Conservation (phyloP, 164 flowering plant genomes). For the Magnolia officinalis region DNA sequence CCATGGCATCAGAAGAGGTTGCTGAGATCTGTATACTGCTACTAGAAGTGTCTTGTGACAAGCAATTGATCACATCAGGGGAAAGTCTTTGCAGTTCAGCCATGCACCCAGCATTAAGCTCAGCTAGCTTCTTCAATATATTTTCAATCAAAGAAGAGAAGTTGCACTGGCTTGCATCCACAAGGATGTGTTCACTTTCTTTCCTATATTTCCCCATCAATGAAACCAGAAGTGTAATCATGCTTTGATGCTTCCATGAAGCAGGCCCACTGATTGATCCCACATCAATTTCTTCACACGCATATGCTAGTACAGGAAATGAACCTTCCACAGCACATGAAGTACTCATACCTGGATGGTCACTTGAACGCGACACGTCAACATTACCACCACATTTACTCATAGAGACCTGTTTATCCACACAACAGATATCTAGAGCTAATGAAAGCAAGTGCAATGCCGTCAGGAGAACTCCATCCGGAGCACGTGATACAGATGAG, state of each 20-base stretch:
- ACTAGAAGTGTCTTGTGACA: slow-evolving; percentile 22
- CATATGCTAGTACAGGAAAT: slow-evolving; percentile 56
- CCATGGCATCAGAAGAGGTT: slow-evolving; percentile 51
- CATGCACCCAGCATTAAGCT: slow-evolving; percentile 61
- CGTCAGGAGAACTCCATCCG: slow-evolving; percentile 74
- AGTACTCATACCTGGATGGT: slow-evolving; percentile 6
- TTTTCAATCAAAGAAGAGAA: slow-evolving; percentile 52
- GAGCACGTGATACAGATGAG: slow-evolving; percentile 63
- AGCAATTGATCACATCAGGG: slow-evolving; percentile 60
- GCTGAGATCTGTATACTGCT: slow-evolving; percentile 18
- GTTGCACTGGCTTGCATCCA: slow-evolving; percentile 55
- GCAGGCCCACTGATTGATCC: slow-evolving; percentile 27
- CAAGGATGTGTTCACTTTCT: slow-evolving; percentile 27
- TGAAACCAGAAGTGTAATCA: slow-evolving; percentile 75
- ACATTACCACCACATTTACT: not conserved
- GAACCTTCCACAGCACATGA: slow-evolving; percentile 25
- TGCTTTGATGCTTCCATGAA: slow-evolving; percentile 37
- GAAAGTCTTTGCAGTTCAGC: slow-evolving; percentile 51
- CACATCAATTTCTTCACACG: slow-evolving; percentile 49
- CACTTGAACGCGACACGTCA: slow-evolving; percentile 10
- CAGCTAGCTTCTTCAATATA: slow-evolving; percentile 66
- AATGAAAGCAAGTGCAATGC: slow-evolving; percentile 87
- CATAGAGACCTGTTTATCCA: slow-evolving; percentile 27
- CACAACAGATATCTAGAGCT: slow-evolving; percentile 60
- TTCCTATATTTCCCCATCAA: slow-evolving; percentile 63